phyloP scores from a whole-genome alignment of 257 asterid genomes.

The Osmanthus fragrans region DNA sequence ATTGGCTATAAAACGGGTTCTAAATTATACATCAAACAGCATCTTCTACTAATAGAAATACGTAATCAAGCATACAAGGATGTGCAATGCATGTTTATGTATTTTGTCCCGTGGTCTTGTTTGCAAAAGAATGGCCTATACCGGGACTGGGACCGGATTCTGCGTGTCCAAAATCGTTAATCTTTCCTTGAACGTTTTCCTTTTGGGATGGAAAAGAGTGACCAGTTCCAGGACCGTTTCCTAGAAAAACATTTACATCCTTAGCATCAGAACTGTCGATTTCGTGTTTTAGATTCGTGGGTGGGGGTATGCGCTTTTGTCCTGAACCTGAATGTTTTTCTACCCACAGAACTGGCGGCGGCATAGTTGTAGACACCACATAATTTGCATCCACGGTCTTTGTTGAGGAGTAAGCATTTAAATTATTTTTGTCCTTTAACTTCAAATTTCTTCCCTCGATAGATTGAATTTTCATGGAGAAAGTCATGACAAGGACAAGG shows the following conservation, averaged over 20 bases:
- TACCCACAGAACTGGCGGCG: slow-evolving; percentile 14
- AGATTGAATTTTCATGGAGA: slow-evolving; percentile 32
- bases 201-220: slow-evolving; percentile 35
- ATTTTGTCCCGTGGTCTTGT: slow-evolving; percentile 29
- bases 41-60: slow-evolving; percentile 14
- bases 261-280: slow-evolving; percentile 13
- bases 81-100: slow-evolving; percentile 24
- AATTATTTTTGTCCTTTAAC: slow-evolving; percentile 17
- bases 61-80: slow-evolving; percentile 24
- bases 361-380: neutral
- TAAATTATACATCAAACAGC: neutral
- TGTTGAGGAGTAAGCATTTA: neutral
- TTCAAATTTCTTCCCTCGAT: slow-evolving; percentile 42
- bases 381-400: slow-evolving; percentile 6
- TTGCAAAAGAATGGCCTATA: slow-evolving; percentile 51
- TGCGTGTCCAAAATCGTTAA: slow-evolving; percentile 42
- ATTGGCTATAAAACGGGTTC: neutral
- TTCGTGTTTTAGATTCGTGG: slow-evolving; percentile 12
- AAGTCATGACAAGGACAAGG: slow-evolving; percentile 36
- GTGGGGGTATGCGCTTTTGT: slow-evolving; percentile 14
- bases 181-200: slow-evolving; percentile 13
- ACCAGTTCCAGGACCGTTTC: slow-evolving; percentile 70
- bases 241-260: slow-evolving; percentile 35
- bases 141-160: slow-evolving; percentile 61
- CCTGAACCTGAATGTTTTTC: too few species aligned